Percentiles rank a stretch among this genome's conserved stretches.
Conservation (phyloP, 2,329 filamentous ascomycete genomes). For the Aspergillus viridinutans region DNA sequence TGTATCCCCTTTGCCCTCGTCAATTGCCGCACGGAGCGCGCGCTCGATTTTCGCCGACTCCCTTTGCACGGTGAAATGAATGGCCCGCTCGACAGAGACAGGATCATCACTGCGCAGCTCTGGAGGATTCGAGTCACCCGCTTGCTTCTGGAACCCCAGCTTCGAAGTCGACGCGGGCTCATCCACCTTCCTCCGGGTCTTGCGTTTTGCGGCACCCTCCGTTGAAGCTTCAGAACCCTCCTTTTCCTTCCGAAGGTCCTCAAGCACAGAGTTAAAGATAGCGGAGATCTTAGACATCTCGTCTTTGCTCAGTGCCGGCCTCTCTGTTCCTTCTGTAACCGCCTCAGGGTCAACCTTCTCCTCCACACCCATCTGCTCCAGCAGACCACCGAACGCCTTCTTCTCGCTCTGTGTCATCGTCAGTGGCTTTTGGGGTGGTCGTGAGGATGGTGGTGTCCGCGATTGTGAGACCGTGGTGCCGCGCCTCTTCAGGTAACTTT, state of each 20-base stretch:
- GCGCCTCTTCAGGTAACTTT: constrained; percentile 6
- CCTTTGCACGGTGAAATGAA: constrained; percentile 24
- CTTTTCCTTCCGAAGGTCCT: constrained; percentile 12
- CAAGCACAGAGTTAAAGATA: constrained; percentile 23
- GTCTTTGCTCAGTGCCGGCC: constrained; percentile 7
- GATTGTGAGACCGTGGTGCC: constrained; percentile 10
- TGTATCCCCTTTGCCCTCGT: constrained; percentile 28
- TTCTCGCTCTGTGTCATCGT: constrained; percentile 22
- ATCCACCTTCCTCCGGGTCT: neutral
- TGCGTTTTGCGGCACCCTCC: neutral
- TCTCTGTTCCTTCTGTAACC: neutral
- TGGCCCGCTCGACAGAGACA: constrained; percentile 18
- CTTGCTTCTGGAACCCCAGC: neutral
- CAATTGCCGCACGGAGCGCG: constrained; percentile 25
- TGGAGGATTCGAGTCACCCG: constrained; percentile 1
- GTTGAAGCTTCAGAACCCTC: neutral
- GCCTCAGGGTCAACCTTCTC: neutral
- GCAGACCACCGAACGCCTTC: constrained; percentile 16
- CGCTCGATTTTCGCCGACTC: constrained; percentile 30
- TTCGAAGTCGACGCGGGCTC: neutral
- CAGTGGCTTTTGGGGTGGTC: neutral
- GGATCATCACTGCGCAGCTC: constrained; percentile 8
- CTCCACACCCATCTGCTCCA: constrained; percentile 13
- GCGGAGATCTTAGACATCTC: constrained; percentile 23
- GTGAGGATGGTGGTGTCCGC: neutral